Base-by-base conservation (phyloP, 805 yeast genomes). In the Wickerhamiella brachini region DNA sequence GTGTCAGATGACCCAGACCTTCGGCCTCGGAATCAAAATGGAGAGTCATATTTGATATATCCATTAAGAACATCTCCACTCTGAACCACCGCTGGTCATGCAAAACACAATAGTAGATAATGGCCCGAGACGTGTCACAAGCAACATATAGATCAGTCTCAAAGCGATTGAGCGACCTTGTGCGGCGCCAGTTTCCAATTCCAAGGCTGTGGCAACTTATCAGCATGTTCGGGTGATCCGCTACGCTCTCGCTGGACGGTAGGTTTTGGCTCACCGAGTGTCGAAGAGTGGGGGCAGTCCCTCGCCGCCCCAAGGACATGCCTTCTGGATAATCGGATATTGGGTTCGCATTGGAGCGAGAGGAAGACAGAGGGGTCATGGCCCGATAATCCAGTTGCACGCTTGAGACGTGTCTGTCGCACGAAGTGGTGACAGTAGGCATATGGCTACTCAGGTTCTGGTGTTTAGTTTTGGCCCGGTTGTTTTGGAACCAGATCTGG, bases 401-500 rank as follows among this genome's bases (percentile, higher is more conserved):
- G 2, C 58, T 44, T 1, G 56, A 50, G 15, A 54, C 37, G 15
- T 55, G 52, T 5, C 24, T 52, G 12, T 49, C 44, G 37, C 42
- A 37, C 5, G 29, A 8, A 8, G 54, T 51, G 13, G 54, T 56
- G 44, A 43, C 34, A 34, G 47, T 46, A 39, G 15, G 29, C 15
- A n/a, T 44, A 9, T 21, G 49, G 5, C 22, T 29, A 42, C 43
- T 43, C 2, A n/a, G 37, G 41, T 44, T 55, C 59, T 20, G 49
- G 65, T 83, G 83, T 60, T 56, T 59, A 15, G 50, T 50, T 45
- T 62, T 62, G 4, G 66, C 66, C 53, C 96, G 70, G 59, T 90
- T 72, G 62, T 88, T 88, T 63, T 88, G 97, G 61, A 88, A 88
- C 96, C 96, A 88, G 44, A 88, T 88, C 51, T 95, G 74, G 2